These are phyloP conservation scores for Aspergillus cejpii DNA, from an alignment of 2,329 filamentous ascomycete genomes.

Conservation along the genomic window DNA sequence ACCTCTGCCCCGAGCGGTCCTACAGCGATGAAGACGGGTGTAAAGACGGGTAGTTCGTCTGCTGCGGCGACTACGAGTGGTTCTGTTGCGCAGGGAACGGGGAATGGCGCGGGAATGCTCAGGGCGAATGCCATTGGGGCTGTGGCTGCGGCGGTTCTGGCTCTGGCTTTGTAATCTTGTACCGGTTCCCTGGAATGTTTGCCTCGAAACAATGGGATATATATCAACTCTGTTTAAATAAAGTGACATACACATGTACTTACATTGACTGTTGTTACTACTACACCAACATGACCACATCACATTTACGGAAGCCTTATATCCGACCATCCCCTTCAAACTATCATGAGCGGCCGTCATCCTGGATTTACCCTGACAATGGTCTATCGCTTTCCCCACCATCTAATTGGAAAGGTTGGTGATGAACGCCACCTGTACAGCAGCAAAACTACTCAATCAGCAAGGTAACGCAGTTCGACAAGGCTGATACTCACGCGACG, in stretches of 20 bases:
- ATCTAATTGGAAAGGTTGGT: slow-evolving; percentile 7
- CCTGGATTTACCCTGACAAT: too few species aligned
- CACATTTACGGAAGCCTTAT: too few species aligned
- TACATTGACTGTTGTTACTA: too few species aligned
- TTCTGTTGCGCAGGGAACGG: not conserved
- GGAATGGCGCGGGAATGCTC: slow-evolving; percentile 9
- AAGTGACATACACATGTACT: too few species aligned
- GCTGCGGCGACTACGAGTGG: not conserved
- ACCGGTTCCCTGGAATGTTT: too few species aligned
- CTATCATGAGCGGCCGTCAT: not conserved
- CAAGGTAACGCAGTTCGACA: not conserved
- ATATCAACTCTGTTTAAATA: too few species aligned
- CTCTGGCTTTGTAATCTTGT: slow-evolving; percentile 13
- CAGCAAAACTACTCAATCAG: slow-evolving; percentile 6
- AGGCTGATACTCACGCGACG: slow-evolving; percentile 7
- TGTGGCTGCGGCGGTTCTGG: slow-evolving; percentile 12
- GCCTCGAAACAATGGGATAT: not conserved
- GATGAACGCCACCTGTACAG: slow-evolving; percentile 11
- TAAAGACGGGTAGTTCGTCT: not conserved
- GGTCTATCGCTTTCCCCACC: too few species aligned
- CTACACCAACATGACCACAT: too few species aligned
- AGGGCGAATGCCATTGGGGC: slow-evolving; percentile 9
- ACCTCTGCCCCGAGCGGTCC: not conserved
- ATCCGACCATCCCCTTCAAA: too few species aligned
- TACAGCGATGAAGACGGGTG: not conserved